Evolutionary conservation across 2,329 filamentous ascomycete species (phyloP).

Genomic region (Arthrobotrys conoides): DNA sequence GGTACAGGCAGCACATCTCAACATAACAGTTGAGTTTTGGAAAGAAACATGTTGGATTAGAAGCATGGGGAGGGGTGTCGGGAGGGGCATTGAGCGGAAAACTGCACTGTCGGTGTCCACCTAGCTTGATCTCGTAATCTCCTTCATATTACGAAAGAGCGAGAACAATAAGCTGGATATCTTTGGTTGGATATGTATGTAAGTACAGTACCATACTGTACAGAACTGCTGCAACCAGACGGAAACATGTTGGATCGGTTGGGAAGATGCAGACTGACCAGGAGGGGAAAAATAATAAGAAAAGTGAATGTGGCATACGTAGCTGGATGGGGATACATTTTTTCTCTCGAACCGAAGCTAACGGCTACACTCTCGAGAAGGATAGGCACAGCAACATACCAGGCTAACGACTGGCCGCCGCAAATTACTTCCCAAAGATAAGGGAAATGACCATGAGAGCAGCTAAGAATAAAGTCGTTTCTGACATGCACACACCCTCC

Average conservation of each 20-base stretch:
- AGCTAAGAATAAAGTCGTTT: conserved; percentile 42
- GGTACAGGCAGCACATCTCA: conserved; percentile 9
- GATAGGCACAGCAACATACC: conserved; percentile 29
- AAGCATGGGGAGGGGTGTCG: conserved; percentile 17
- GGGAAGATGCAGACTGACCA: conserved; percentile 14
- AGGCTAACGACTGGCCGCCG: conserved; percentile 27
- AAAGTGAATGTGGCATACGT: conserved; percentile 35
- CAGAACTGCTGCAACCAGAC: conserved; percentile 14
- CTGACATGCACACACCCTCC: conserved; percentile 55
- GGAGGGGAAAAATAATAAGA: not conserved
- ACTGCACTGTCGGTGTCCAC: conserved; percentile 33
- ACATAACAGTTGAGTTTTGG: conserved; percentile 26
- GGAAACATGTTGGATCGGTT: conserved; percentile 37
- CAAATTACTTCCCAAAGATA: conserved; percentile 38
- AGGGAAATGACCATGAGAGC: conserved; percentile 29
- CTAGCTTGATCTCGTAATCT: conserved; percentile 48
- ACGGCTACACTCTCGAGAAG: conserved; percentile 11
- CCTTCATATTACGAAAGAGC: conserved; percentile 42
- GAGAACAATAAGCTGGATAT: conserved; percentile 22
- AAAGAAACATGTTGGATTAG: conserved; percentile 41
- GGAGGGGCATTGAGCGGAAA: conserved; percentile 53
- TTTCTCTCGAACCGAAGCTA: conserved; percentile 23
- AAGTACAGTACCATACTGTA: not conserved
- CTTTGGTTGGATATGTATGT: conserved; percentile 26
- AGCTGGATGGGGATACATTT: conserved; percentile 23